phyloP scores from a whole-genome alignment of 495 filamentous ascomycete genomes.

The Pyrenula massariospora region DNA sequence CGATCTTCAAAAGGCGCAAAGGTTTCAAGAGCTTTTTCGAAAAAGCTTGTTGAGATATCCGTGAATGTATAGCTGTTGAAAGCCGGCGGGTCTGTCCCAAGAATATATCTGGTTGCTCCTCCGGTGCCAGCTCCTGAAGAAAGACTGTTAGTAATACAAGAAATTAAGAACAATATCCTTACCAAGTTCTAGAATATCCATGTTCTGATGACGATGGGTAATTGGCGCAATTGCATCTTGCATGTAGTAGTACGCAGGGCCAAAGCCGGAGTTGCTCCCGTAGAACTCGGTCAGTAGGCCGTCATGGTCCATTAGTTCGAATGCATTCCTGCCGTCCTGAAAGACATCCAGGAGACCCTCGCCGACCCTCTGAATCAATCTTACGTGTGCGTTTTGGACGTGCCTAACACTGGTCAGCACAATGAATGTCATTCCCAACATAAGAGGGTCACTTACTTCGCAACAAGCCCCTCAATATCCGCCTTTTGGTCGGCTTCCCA shows the following conservation, averaged over 20 bases:
- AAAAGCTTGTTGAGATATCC: conserved; percentile 40
- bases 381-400: no score
- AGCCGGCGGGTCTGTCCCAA: conserved; percentile 3
- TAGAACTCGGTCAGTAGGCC: conserved; percentile 21
- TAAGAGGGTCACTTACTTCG: no score
- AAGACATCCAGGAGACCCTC: no score
- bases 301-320: no score
- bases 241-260: conserved; percentile 9
- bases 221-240: conserved; percentile 21
- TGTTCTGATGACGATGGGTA: conserved; percentile 21
- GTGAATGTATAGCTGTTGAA: conserved; percentile 30
- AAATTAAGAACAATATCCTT: no score
- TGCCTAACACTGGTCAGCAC: no score
- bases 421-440: no score
- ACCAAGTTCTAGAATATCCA: conserved; percentile 40
- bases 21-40: conserved; percentile 29
- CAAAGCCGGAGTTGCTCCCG: conserved; percentile 6
- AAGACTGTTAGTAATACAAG: no score
- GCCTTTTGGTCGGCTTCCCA: no score
- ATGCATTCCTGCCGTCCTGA: no score
- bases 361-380: no score
- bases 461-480: no score
- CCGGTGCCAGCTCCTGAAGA: conserved; percentile 42
- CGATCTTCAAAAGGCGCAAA: conserved; percentile 15
- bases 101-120: conserved; percentile 25